These are phyloP conservation scores for Cutaneotrichosporon mucoides DNA, from an alignment of 1,284 basidiomycete genomes.

Conservation along the genomic window DNA sequence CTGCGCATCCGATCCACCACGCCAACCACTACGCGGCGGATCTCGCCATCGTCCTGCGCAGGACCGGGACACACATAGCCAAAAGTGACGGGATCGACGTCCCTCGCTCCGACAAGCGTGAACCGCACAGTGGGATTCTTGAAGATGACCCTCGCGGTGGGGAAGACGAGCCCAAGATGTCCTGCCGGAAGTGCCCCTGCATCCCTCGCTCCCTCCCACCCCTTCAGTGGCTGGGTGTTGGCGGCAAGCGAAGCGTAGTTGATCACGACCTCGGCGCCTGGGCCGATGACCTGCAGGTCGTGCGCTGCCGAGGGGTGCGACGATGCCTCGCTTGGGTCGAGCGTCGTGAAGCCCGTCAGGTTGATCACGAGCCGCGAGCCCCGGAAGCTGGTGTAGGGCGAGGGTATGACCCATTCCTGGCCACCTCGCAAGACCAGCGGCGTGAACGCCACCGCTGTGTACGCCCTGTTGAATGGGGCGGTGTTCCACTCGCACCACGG, in stretches of 20 bases:
- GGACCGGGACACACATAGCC: not conserved
- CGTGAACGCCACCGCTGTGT: not conserved
- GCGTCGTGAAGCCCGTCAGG: not conserved
- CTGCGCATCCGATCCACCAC: not conserved
- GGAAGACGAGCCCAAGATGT: not conserved
- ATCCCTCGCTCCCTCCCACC: not conserved
- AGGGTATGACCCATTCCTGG: not conserved
- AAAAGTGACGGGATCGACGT: not conserved
- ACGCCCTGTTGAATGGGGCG: not conserved
- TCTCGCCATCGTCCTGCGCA: not conserved
- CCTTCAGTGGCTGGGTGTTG: not conserved
- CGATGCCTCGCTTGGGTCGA: not conserved
- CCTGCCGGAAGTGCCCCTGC: not conserved
- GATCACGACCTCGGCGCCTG: slow-evolving; percentile 12
- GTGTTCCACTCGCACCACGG: slow-evolving; percentile 2
- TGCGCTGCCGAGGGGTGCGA: not conserved
- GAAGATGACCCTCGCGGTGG: not conserved
- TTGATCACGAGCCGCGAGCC: not conserved
- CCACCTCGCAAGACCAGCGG: no score
- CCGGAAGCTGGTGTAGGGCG: not conserved
- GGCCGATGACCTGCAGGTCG: not conserved
- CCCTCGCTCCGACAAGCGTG: not conserved
- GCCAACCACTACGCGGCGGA: not conserved
- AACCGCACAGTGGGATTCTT: not conserved
- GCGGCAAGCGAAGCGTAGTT: not conserved